Evolutionary conservation across 805 yeast genomes (phyloP).

Genomic region (Cyberlindnera nakhonratchasimensis): DNA sequence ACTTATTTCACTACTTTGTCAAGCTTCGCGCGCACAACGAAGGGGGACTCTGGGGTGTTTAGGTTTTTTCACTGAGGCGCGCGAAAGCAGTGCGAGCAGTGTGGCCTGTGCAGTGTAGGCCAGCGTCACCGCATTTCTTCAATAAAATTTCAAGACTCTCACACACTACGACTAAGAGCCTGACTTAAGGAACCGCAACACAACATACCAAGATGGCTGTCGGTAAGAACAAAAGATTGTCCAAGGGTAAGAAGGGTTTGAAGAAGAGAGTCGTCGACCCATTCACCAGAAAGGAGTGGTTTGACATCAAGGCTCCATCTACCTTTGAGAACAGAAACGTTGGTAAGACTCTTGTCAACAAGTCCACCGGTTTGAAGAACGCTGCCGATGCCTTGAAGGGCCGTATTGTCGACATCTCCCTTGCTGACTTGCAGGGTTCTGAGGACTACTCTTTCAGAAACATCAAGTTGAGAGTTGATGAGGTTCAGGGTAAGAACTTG

Average conservation of each 20-base stretch:
- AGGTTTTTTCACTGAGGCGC: slow-evolving; percentile 7
- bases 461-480: slow-evolving; percentile 96
- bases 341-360: slow-evolving; percentile 98
- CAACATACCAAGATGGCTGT: slow-evolving; percentile 46
- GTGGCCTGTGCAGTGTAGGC: slow-evolving; percentile 1
- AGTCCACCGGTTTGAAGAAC: slow-evolving; percentile 95
- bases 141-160: slow-evolving; percentile 18
- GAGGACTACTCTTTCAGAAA: slow-evolving; percentile 99
- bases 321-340: slow-evolving; percentile 98
- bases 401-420: slow-evolving; percentile 91
- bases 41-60: slow-evolving; percentile 14
- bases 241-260: slow-evolving; percentile 93
- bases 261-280: slow-evolving; percentile 99
- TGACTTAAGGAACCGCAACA: slow-evolving; percentile 5
- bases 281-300: slow-evolving; percentile 99
- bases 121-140: slow-evolving; percentile 6
- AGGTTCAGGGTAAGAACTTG: slow-evolving; percentile 97
- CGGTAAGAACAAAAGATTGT: slow-evolving; percentile 82
- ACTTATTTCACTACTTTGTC: neutral
- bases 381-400: slow-evolving; percentile 98
- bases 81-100: neutral
- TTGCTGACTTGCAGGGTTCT: slow-evolving; percentile 97
- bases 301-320: slow-evolving; percentile 97
- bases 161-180: slow-evolving; percentile 30
- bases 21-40: neutral